phyloP scores from a whole-genome alignment of 352 stramenopile species.

The Pseudoperonospora humuli region DNA sequence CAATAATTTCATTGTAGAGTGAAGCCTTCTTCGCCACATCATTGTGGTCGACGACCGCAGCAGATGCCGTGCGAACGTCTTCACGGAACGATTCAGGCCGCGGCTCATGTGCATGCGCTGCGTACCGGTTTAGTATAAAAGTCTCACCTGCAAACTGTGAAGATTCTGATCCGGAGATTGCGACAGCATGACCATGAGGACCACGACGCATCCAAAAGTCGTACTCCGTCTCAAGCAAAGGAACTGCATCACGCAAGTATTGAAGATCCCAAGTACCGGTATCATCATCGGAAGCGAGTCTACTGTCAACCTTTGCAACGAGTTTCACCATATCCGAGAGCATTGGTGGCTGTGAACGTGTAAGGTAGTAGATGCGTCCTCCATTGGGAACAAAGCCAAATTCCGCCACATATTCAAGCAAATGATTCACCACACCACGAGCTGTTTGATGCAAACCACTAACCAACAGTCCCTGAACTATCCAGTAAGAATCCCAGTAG shows the following conservation, averaged over 20 bases:
- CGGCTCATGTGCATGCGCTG: constrained; percentile 44
- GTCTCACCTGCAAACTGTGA: constrained; percentile 5
- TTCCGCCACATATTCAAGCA: constrained; percentile 78
- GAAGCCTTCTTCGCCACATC: constrained; percentile 11
- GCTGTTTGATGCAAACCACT: constrained; percentile 70
- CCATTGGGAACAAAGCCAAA: constrained; percentile 89
- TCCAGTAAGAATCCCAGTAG: constrained; percentile 93
- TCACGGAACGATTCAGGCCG: constrained; percentile 84
- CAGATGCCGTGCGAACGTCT: constrained; percentile 37
- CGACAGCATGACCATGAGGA: constrained; percentile 39
- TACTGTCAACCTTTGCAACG: constrained; percentile 22
- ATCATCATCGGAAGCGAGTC: constrained; percentile 15
- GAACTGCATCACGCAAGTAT: constrained; percentile 41
- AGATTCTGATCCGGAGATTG: constrained; percentile 18
- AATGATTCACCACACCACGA: constrained; percentile 71
- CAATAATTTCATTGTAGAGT: constrained; percentile 76
- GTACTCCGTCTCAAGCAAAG: constrained; percentile 72
- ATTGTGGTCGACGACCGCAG: not conserved
- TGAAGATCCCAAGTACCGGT: constrained; percentile 26
- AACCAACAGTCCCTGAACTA: constrained; percentile 78
- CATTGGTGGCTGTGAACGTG: constrained; percentile 85
- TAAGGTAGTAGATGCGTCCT: constrained; percentile 86
- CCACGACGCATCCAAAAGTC: constrained; percentile 75
- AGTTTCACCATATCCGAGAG: constrained; percentile 83
- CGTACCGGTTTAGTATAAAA: constrained; percentile 70